phyloP scores from a whole-genome alignment of 2,329 filamentous ascomycete species.

The Cadophora malorum region DNA sequence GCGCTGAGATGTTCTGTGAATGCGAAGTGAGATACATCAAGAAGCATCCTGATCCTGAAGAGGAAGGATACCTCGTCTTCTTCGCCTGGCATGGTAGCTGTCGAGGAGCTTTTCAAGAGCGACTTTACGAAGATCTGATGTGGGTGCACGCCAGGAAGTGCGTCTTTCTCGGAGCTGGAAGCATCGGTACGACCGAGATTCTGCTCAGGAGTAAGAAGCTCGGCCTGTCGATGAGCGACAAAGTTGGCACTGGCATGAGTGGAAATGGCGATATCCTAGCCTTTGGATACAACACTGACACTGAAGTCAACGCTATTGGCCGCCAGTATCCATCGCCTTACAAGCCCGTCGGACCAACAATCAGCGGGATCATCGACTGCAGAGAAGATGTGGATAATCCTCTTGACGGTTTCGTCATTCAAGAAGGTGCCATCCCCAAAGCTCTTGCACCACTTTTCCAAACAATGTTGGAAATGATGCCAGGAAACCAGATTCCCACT shows the following conservation, averaged over 20 bases:
- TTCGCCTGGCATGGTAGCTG: conserved; percentile 69
- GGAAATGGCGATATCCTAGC: conserved; percentile 71
- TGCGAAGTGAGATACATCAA: conserved; percentile 70
- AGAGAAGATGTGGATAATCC: conserved; percentile 58
- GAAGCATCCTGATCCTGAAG: conserved; percentile 52
- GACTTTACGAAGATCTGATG: conserved; percentile 65
- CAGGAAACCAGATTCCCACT: conserved; percentile 52
- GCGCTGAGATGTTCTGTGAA: conserved; percentile 73
- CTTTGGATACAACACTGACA: conserved; percentile 68
- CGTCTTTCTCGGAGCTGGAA: conserved; percentile 70
- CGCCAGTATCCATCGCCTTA: conserved; percentile 55
- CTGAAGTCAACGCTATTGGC: conserved; percentile 63
- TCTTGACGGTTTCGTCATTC: conserved; percentile 67
- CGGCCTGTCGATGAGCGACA: conserved; percentile 63
- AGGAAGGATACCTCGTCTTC: conserved; percentile 66
- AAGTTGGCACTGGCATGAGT: conserved; percentile 65
- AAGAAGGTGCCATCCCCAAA: conserved; percentile 67
- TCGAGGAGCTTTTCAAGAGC: conserved; percentile 59
- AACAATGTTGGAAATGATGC: conserved; percentile 60
- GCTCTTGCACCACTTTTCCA: conserved; percentile 63
- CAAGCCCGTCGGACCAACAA: conserved; percentile 65
- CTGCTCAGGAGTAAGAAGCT: conserved; percentile 64
- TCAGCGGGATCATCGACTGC: conserved; percentile 67
- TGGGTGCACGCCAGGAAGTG: conserved; percentile 71
- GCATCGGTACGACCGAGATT: conserved; percentile 71